phyloP scores from a whole-genome alignment of 2,329 filamentous ascomycete species.

The Venturia carpophila region DNA sequence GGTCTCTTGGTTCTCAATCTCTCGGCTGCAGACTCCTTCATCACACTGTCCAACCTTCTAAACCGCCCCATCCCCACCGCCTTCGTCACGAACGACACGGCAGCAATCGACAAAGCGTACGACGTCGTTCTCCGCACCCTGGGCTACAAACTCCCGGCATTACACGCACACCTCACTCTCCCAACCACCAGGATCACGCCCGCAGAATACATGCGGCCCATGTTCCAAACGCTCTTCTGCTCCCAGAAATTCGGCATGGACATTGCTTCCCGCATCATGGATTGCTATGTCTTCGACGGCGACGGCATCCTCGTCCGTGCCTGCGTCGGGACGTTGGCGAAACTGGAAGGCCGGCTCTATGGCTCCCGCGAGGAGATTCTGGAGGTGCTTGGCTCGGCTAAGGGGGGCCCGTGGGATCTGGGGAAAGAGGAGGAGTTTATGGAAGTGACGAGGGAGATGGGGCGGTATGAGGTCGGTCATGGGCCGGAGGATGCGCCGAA shows the following conservation, averaged over 20 bases:
- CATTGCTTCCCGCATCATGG: conserved; percentile 66
- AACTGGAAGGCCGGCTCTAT: conserved; percentile 45
- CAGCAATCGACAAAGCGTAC: conserved; percentile 62
- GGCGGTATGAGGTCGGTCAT: conserved; percentile 18
- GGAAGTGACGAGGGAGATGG: conserved; percentile 30
- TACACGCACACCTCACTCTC: conserved; percentile 57
- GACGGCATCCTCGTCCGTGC: conserved; percentile 64
- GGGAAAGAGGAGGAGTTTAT: conserved; percentile 36
- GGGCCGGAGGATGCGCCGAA: background rate
- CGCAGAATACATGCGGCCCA: conserved; percentile 45
- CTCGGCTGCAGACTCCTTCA: conserved; percentile 56
- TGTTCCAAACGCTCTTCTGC: conserved; percentile 57
- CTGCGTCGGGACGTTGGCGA: conserved; percentile 56
- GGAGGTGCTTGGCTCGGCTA: conserved; percentile 32
- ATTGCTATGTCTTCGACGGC: conserved; percentile 76
- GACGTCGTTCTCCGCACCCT: conserved; percentile 61
- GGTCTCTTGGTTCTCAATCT: conserved; percentile 67
- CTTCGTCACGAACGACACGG: conserved; percentile 63
- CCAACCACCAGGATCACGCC: conserved; percentile 34
- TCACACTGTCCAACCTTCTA: conserved; percentile 66
- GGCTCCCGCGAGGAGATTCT: conserved; percentile 38
- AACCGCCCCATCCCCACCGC: conserved; percentile 68
- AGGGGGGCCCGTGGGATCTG: conserved; percentile 18
- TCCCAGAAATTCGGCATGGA: conserved; percentile 55
- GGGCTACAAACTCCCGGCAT: conserved; percentile 52